Base-by-base conservation (phyloP, 2,329 filamentous ascomycete species). In the Sclerotinia glacialis region DNA sequence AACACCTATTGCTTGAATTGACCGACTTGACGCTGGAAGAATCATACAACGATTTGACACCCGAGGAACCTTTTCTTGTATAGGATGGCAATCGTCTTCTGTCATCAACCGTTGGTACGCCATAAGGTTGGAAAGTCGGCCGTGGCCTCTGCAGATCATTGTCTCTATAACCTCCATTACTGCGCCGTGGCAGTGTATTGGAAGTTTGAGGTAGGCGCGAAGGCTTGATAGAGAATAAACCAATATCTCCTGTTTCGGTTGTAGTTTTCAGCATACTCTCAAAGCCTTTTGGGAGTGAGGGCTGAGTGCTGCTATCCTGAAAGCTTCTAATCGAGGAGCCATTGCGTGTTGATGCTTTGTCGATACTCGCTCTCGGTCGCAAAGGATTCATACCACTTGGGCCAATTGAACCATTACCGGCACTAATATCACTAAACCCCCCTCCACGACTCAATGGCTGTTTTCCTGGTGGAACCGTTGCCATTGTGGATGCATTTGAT, bases 261-360 rank as follows among this genome's bases (percentile, higher is more conserved):
- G 84, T 87, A 4, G 83, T 88, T 77, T 85, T 88, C 67, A 89
- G 78, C 86, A 89, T 88, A 74, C 85, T 83, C 71, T 86, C 82
- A n/a, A 88, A 77, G 2, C 83, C 83, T 6, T 82, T 84, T 0
- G 85, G 83, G 1, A 74, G 46, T 79, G 83, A 55, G 77, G 78
- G 18, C 82, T 78, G 61, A 83, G 76, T 37, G 75, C 74, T 40
- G 77, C 70, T 71, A 56, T 74, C 72, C 40, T 68, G 63, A 73
- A 65, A 81, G 81, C 65, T 82, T 79, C 60, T 80, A 79, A 64
- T 54, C 28, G 67, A 82, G 76, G 70, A 77, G 79, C 66, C 79
- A 70, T 70, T 67, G 14, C 65, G 54, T 16, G 59, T 42, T 12
- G 59, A 59, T 11, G 49, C 58, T 68, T 62, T 67, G 37, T 72